Percentiles rank a stretch among this genome's conserved stretches.
These are phyloP conservation scores for Parasitella parasitica DNA, from an alignment of 371 early-diverging fungal genomes.

Conservation along the genomic window DNA sequence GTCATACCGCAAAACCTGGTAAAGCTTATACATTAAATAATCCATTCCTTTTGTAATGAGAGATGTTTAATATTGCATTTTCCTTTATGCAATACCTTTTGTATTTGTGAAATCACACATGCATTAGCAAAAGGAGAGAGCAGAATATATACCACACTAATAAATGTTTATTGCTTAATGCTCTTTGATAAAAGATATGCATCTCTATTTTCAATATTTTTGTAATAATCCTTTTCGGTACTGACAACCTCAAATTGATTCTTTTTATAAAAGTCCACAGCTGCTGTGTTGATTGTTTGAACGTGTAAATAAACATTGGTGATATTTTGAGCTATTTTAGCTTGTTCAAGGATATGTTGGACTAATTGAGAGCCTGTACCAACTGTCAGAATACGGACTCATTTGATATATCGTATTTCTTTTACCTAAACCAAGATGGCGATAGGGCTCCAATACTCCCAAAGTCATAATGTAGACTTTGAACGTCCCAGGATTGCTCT, in stretches of 20 bases:
- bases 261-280: slow-evolving; percentile 86
- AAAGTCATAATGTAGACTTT: slow-evolving; percentile 93
- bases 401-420: background rate
- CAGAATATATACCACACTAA: no score
- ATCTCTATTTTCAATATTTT: slow-evolving; percentile 78
- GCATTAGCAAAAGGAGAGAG: no score
- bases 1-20: no score
- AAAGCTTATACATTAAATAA: no score
- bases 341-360: slow-evolving; percentile 60
- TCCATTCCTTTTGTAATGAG: no score
- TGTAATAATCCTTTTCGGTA: slow-evolving; percentile 85
- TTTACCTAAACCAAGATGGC: slow-evolving; percentile 81
- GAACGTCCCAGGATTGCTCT: slow-evolving; percentile 18
- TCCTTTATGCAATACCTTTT: no score
- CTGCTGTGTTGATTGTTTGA: slow-evolving; percentile 83
- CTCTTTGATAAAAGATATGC: slow-evolving; percentile 71
- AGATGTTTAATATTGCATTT: no score
- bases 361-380: slow-evolving; percentile 61
- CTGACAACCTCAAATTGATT: slow-evolving; percentile 73
- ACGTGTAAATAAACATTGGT: slow-evolving; percentile 84
- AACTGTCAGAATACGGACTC: background rate
- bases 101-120: no score
- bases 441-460: slow-evolving; percentile 87
- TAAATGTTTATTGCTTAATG: slow-evolving; percentile 18
- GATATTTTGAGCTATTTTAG: slow-evolving; percentile 44